phyloP scores from a whole-genome alignment of 345 rosid species.

The Aethionema arabicum region DNA sequence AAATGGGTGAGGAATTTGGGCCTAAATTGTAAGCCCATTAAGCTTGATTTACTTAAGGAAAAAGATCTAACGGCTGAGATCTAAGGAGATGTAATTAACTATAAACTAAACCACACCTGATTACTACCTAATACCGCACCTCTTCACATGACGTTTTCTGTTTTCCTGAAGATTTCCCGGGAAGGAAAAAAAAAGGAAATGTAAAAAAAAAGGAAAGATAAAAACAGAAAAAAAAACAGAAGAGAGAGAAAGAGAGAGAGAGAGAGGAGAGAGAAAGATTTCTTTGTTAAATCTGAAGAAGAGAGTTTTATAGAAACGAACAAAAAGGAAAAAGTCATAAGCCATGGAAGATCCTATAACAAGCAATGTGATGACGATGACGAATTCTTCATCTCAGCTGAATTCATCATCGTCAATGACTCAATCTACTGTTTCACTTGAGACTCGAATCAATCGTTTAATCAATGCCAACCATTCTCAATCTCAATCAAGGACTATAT shows the following conservation, averaged over 20 bases:
- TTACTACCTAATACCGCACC: slow-evolving; percentile 26
- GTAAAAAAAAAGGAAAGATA: not conserved
- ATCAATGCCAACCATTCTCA: slow-evolving; percentile 63
- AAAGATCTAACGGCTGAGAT: slow-evolving; percentile 21
- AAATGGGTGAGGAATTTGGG: slow-evolving; percentile 21
- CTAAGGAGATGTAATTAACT: slow-evolving; percentile 9
- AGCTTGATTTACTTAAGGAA: too few species aligned
- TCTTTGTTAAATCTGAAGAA: slow-evolving; percentile 27
- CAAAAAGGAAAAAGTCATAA: slow-evolving; percentile 19
- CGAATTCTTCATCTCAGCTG: slow-evolving; percentile 36
- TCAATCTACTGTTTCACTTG: slow-evolving; percentile 40
- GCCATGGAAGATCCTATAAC: slow-evolving; percentile 43
- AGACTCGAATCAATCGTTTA: slow-evolving; percentile 58
- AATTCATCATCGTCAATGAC: slow-evolving; percentile 54
- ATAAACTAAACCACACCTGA: slow-evolving; percentile 17
- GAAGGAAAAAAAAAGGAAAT: slow-evolving; percentile 10
- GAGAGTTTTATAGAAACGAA: not conserved
- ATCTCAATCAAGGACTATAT: slow-evolving; percentile 74
- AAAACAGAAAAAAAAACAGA: not conserved
- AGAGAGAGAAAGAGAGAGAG: not conserved
- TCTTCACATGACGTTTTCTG: slow-evolving; percentile 41
- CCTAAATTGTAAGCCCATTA: slow-evolving; percentile 27
- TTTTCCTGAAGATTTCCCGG: slow-evolving; percentile 43
- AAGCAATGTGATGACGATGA: slow-evolving; percentile 32
- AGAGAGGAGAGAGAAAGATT: slow-evolving; percentile 26